Conservation (phyloP, 768 basidiomycete genomes). For the Glaciozyma martinii region DNA sequence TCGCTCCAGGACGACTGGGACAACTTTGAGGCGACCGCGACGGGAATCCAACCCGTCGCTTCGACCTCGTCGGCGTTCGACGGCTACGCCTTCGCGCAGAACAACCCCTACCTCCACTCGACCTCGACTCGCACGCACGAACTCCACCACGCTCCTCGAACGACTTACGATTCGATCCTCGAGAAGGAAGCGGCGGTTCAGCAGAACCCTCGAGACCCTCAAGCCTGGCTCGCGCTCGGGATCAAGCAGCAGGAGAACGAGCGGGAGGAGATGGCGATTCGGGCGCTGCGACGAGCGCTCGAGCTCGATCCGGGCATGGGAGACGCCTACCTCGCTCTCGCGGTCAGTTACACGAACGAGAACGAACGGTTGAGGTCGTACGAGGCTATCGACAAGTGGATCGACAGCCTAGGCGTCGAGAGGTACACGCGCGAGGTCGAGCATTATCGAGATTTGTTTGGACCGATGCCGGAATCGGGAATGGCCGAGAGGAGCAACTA, state of each 20-base stretch:
- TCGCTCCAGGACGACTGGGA: slow-evolving; percentile 71
- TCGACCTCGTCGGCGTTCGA: slow-evolving; percentile 6
- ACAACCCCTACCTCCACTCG: slow-evolving; percentile 28
- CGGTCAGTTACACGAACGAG: slow-evolving; percentile 86
- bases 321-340: slow-evolving; percentile 79
- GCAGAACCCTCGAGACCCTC: slow-evolving; percentile 57
- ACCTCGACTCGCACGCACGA: slow-evolving; percentile 19
- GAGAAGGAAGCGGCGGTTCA: slow-evolving; percentile 86
- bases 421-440: slow-evolving; percentile 39
- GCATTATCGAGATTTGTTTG: slow-evolving; percentile 26
- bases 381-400: slow-evolving; percentile 77
- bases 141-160: slow-evolving; percentile 9
- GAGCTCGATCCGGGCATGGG: slow-evolving; percentile 63
- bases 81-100: slow-evolving; percentile 25
- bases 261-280: slow-evolving; percentile 78
- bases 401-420: slow-evolving; percentile 52
- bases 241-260: slow-evolving; percentile 98
- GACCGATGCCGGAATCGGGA: slow-evolving; percentile 15
- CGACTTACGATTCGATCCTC: slow-evolving; percentile 59
- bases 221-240: slow-evolving; percentile 83
- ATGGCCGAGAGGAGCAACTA: slow-evolving; percentile 35
- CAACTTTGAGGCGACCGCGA: slow-evolving; percentile 60
- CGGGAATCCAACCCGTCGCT: slow-evolving; percentile 53
- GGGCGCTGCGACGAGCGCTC: slow-evolving; percentile 69
- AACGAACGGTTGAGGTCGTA: slow-evolving; percentile 63